Evolutionary conservation across 108 stramenopile species (phyloP), one percentile per base, ranked within the genome.

Genomic region (Fistulifera solaris): DNA sequence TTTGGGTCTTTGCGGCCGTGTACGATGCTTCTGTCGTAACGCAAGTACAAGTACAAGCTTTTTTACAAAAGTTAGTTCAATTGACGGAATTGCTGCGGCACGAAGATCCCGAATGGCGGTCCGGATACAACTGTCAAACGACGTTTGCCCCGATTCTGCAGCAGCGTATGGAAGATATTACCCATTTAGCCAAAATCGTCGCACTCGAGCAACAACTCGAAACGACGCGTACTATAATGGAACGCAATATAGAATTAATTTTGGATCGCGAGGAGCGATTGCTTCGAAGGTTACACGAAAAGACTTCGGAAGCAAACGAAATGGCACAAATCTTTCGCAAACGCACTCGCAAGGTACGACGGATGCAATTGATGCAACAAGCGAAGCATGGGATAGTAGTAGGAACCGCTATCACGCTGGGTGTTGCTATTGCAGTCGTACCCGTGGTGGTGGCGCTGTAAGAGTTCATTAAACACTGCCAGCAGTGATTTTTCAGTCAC

Each of bases 341-440:
- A 59, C 71, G 58, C 8, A 52, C 81, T 1, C 67, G 46, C 19
- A 12, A 73, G 52, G 56, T 80, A 21, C 76, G 59, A 40, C 64
- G 77, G n/a, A 66, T 59, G 27, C 63, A 75, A 53, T 55, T 75
- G 71, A 71, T 68, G 72, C 76, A 83, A 38, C 79, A 83, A 66
- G 85, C 85, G 14, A 87, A 87, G 50, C 70, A 83, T 60, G 85
- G 85, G 10, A 39, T 76, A 12, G 17, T 80, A 8, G 27, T 87
- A 38, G 85, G 85, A 8, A 80, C 76, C 4, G 79, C 76, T 16
- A 61, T 87, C 35, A 80, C 81, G 8, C 78, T 62, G 8, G 81
- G 62, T 17, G 76, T 80, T 0, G 83, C 80, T 2, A 62, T 68
- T 22, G 62, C 71, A 15, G 65, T 67, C 5, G 63, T 82, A 15